Percentiles rank a stretch among this genome's conserved stretches.
Evolutionary conservation across 495 filamentous ascomycete species (phyloP).

Genomic region (Hypomontagnella submonticulosa): DNA sequence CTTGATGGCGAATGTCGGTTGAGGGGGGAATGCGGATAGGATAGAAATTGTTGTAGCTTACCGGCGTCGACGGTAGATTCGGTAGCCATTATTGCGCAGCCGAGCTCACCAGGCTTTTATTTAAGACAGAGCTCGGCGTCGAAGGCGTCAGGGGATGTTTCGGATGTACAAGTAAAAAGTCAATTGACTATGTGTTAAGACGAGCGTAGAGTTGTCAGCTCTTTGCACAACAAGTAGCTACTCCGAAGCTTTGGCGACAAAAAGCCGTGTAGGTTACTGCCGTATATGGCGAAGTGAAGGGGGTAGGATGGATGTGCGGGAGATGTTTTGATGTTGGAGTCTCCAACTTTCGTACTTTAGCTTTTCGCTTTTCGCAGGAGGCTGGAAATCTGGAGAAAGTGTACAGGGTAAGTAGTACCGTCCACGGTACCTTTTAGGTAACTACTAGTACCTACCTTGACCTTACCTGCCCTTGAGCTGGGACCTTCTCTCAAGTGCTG

Average conservation of each 20-base stretch:
- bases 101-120: constrained; percentile 41
- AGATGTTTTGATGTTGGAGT: constrained; percentile 39
- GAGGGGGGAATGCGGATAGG: not conserved
- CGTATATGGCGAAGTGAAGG: constrained; percentile 28
- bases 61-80: constrained; percentile 48
- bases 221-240: constrained; percentile 14
- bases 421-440: too few relatives aligned
- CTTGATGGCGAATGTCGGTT: constrained; percentile 8
- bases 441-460: not conserved
- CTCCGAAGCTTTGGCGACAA: constrained; percentile 30
- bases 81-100: constrained; percentile 48
- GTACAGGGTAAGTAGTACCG: not conserved
- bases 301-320: constrained; percentile 25
- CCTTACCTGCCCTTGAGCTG: too few relatives aligned
- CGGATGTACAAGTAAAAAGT: constrained; percentile 26
- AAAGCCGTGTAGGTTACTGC: constrained; percentile 11
- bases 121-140: constrained; percentile 43
- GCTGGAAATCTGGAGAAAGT: constrained; percentile 28
- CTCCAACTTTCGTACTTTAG: constrained; percentile 36
- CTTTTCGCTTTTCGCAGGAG: constrained; percentile 32
- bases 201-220: constrained; percentile 3
- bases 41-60: constrained; percentile 35
- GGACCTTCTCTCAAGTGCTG: not conserved
- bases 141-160: constrained; percentile 25
- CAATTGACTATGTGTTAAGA: constrained; percentile 32